Percentiles rank a stretch among this genome's conserved stretches.
Conservation (phyloP, 176 grass and related monocot species). For the Eragrostis curvula region DNA sequence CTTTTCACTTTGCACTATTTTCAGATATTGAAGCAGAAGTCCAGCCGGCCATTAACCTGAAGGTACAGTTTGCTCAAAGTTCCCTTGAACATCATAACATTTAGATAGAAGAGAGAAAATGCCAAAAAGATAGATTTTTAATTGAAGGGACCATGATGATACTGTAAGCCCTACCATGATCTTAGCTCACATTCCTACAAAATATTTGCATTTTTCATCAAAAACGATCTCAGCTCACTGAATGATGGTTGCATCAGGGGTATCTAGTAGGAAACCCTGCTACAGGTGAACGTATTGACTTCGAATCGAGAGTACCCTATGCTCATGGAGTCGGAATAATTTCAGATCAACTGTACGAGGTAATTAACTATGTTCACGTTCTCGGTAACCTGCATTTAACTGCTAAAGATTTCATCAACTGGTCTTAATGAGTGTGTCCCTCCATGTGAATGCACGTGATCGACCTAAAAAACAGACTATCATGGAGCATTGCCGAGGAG, state of each 20-base stretch:
- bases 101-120: no score
- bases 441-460: neutral
- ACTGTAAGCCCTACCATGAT: no score
- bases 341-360: conserved; percentile 63
- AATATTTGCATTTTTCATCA: no score
- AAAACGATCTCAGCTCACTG: neutral
- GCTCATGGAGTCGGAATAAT: conserved; percentile 60
- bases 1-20: neutral
- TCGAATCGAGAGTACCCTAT: conserved; percentile 37
- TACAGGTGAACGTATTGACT: conserved; percentile 37
- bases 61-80: neutral
- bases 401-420: neutral
- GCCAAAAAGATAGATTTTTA: no score
- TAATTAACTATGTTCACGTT: neutral
- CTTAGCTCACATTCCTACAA: no score
- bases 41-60: neutral
- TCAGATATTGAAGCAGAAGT: conserved; percentile 39
- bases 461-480: neutral
- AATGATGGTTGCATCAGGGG: conserved; percentile 28
- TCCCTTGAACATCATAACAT: no score
- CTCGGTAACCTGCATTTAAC: neutral
- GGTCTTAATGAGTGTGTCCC: neutral
- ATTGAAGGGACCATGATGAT: no score
- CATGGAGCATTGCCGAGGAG: conserved; percentile 40
- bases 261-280: conserved; percentile 52